phyloP scores from a whole-genome alignment of 345 rosid genomes.

The Citrus reticulata region DNA sequence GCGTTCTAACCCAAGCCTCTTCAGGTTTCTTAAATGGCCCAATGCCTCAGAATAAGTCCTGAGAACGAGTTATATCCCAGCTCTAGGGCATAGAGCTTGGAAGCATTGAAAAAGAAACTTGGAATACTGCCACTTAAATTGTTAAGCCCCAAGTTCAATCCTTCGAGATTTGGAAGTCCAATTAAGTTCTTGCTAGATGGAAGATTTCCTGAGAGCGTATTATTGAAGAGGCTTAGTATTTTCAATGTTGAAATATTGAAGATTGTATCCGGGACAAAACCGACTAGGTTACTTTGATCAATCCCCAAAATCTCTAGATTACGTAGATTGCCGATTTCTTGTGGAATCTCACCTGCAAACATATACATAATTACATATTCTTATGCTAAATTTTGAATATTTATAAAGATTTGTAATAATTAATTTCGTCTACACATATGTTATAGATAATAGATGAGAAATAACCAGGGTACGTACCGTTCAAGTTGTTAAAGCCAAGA shows the following conservation, averaged over 20 bases:
- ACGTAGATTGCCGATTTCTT: constrained; percentile 5
- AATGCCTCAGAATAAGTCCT: neutral
- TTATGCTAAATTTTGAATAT: too few species aligned
- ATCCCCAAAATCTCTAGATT: neutral
- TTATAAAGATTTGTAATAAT: too few species aligned
- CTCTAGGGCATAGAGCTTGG: neutral
- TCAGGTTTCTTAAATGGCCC: neutral
- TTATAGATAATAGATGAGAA: neutral
- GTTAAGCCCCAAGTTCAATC: neutral
- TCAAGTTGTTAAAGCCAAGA: neutral
- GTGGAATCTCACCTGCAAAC: constrained; percentile 18
- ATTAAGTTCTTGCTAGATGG: neutral
- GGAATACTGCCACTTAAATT: neutral
- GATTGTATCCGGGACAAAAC: neutral
- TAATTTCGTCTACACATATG: too few species aligned
- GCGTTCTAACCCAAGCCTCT: neutral
- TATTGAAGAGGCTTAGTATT: neutral
- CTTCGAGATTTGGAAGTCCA: neutral
- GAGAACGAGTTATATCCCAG: neutral
- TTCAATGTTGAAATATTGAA: neutral
- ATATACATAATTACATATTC: neutral
- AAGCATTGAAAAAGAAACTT: neutral
- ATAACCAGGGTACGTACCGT: neutral
- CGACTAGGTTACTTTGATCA: neutral
- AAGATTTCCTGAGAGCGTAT: neutral